These are phyloP conservation scores for Ustilago trichophora DNA, from an alignment of 1,284 basidiomycete species.

Conservation along the genomic window DNA sequence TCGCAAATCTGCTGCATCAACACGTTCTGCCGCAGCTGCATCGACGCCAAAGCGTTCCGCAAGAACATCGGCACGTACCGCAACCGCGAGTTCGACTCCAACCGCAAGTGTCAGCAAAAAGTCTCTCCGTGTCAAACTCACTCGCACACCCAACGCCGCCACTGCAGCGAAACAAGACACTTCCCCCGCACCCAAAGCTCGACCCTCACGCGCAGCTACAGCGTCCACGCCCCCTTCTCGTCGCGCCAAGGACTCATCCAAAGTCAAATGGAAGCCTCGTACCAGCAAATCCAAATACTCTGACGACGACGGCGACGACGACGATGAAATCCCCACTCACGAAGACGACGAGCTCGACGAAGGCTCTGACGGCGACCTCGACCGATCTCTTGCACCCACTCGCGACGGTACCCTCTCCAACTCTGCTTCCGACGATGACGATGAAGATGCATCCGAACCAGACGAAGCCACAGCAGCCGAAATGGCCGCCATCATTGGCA, in stretches of 20 bases:
- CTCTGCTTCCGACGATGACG: too few relatives aligned
- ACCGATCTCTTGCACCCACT: too few relatives aligned
- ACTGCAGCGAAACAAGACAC: neutral
- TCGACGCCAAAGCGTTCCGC: constrained; percentile 14
- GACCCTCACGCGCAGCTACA: too few relatives aligned
- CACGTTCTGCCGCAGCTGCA: neutral
- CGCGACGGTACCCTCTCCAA: too few relatives aligned
- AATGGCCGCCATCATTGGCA: constrained; percentile 40
- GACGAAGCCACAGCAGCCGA: constrained; percentile 38
- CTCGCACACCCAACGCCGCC: constrained; percentile 34
- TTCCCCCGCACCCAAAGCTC: constrained; percentile 6
- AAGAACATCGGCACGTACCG: constrained; percentile 17
- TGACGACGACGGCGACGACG: constrained; percentile 22
- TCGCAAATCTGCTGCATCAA: neutral
- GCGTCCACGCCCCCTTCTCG: too few relatives aligned
- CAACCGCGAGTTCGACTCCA: constrained; percentile 7
- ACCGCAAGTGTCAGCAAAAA: constrained; percentile 27
- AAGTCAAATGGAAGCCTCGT: constrained; percentile 39
- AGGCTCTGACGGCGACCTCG: too few relatives aligned
- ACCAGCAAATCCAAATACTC: too few relatives aligned
- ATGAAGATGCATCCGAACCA: constrained; percentile 27
- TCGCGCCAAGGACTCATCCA: constrained; percentile 28
- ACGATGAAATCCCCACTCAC: constrained; percentile 16
- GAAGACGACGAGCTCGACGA: constrained; percentile 8
- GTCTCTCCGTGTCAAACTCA: constrained; percentile 37